A percentile compares a stretch with the other conserved stretches of the same genome.
phyloP scores from a whole-genome alignment of 768 basidiomycete genomes.

The Lactarius pseudohatsudake region DNA sequence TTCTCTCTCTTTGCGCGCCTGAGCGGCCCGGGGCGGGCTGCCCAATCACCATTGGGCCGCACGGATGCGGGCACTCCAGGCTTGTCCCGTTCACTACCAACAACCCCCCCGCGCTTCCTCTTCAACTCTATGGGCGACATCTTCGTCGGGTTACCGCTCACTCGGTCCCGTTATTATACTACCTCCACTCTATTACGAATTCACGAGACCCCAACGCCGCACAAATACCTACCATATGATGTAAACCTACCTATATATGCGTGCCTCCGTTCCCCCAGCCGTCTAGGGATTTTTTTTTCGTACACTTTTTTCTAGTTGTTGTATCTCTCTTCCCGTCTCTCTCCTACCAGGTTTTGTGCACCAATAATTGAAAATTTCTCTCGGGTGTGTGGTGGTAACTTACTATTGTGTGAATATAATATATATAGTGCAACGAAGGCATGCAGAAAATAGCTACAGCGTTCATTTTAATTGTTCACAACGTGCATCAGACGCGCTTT shows the following conservation, averaged over 20 bases:
- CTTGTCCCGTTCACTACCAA: not conserved
- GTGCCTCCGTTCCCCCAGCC: not conserved
- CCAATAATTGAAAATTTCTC: not conserved
- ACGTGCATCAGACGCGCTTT: no score
- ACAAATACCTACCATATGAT: slow-evolving; percentile 1
- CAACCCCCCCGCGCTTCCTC: no score
- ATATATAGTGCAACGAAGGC: no score
- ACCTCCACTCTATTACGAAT: not conserved
- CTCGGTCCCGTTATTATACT: not conserved
- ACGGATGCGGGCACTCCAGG: not conserved
- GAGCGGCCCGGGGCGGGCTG: not conserved
- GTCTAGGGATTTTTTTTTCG: not conserved
- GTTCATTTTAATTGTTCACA: no score
- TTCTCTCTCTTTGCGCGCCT: no score
- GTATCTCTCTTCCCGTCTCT: not conserved
- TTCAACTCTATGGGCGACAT: not conserved
- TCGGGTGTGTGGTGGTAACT: not conserved
- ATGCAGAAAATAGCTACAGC: no score
- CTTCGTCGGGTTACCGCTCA: not conserved
- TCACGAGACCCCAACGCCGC: not conserved
- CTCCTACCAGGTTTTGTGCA: not conserved
- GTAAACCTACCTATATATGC: not conserved
- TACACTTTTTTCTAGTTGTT: not conserved
- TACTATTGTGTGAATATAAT: no score
- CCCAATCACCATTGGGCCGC: not conserved